Percentiles rank a stretch among this genome's conserved stretches.
Conservation (phyloP, 2,329 filamentous ascomycete species). For the Fusarium neocosmosporiellum region DNA sequence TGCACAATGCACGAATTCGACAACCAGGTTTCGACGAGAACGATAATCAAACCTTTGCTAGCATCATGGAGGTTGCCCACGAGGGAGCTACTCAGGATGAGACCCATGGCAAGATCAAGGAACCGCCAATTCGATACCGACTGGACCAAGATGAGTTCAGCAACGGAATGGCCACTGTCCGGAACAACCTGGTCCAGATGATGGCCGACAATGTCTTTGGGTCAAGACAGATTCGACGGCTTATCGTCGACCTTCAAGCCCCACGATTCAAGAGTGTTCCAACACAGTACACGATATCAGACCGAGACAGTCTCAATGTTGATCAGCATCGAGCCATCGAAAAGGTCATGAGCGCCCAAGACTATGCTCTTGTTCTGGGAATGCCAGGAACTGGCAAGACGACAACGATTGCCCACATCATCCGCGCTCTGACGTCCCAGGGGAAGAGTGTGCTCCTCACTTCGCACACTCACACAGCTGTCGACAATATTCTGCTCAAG, state of each 20-base stretch:
- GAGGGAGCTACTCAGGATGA: constrained; percentile 65
- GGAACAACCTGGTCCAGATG: constrained; percentile 92
- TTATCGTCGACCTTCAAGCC: constrained; percentile 81
- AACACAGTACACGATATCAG: constrained; percentile 72
- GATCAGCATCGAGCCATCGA: constrained; percentile 89
- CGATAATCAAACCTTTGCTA: constrained; percentile 86
- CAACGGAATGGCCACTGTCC: constrained; percentile 94
- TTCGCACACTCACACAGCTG: constrained; percentile 96
- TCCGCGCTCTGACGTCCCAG: constrained; percentile 86
- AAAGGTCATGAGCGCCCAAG: constrained; percentile 94
- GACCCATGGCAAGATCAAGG: constrained; percentile 62
- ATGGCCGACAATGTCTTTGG: constrained; percentile 84
- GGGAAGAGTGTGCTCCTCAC: constrained; percentile 93
- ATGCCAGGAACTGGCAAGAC: constrained; percentile 99
- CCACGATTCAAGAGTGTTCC: constrained; percentile 78
- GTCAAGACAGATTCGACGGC: constrained; percentile 76
- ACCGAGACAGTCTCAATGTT: constrained; percentile 78
- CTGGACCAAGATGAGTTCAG: constrained; percentile 98
- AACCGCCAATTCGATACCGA: constrained; percentile 76
- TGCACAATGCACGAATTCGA: constrained; percentile 86
- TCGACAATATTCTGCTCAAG: constrained; percentile 97
- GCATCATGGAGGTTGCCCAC: constrained; percentile 85
- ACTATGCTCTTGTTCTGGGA: constrained; percentile 96
- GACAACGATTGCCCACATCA: constrained; percentile 97
- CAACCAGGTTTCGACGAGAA: constrained; percentile 79